These are phyloP conservation scores for Amanita exitialis DNA, from an alignment of 768 basidiomycete species.

Conservation along the genomic window DNA sequence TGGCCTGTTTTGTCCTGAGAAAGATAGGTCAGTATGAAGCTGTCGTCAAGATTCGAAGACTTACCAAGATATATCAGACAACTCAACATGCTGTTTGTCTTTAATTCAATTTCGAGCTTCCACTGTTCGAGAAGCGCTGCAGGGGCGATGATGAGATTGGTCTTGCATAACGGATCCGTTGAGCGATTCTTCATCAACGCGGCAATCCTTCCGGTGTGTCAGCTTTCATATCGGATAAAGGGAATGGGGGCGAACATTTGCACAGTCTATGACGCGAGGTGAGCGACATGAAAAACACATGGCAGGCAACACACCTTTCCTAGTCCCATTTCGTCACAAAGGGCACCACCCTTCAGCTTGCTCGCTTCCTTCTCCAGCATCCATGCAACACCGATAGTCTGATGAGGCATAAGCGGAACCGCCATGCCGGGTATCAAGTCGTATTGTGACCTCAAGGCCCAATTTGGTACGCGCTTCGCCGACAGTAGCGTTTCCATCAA, in stretches of 20 bases:
- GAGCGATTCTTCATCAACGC: conserved; percentile 45
- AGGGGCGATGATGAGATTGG: conserved; percentile 60
- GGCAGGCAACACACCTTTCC: conserved; percentile 33
- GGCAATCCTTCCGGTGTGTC: conserved; percentile 37
- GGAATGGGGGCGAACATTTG: conserved; percentile 26
- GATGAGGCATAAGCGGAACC: conserved; percentile 58
- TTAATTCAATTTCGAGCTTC: conserved; percentile 49
- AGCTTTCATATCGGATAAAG: neutral
- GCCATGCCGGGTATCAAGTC: conserved; percentile 48
- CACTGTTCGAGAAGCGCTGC: conserved; percentile 60
- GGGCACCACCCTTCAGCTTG: conserved; percentile 32
- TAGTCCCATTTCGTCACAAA: conserved; percentile 52
- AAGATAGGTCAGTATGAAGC: conserved; percentile 2
- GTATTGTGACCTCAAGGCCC: conserved; percentile 34
- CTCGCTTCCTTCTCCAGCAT: conserved; percentile 43
- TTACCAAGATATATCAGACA: conserved; percentile 57
- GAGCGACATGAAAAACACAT: conserved; percentile 1
- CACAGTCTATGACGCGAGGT: conserved; percentile 27
- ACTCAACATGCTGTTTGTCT: conserved; percentile 36
- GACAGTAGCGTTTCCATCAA: conserved; percentile 50
- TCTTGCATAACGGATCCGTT: conserved; percentile 39
- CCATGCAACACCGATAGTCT: conserved; percentile 53
- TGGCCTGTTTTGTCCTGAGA: conserved; percentile 33
- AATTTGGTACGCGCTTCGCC: conserved; percentile 46
- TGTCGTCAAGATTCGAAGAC: neutral